A percentile compares a stretch with the other conserved stretches of the same genome.
phyloP scores from a whole-genome alignment of 306 rosid genomes.

The Arachis hypogaea region DNA sequence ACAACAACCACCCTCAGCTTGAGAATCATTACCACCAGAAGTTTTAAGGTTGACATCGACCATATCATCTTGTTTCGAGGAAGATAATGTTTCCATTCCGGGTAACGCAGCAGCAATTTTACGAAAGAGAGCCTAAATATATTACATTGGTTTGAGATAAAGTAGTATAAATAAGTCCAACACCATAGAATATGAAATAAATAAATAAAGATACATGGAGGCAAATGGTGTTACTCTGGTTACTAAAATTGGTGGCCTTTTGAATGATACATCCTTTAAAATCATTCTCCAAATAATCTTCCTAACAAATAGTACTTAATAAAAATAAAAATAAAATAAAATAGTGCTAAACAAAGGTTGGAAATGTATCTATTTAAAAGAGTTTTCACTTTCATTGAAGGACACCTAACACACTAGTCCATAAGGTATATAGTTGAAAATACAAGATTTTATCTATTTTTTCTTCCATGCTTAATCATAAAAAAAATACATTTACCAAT shows the following conservation, averaged over 20 bases:
- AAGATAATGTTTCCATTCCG: conserved; percentile 89
- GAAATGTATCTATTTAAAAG: background rate
- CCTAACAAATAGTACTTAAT: conserved; percentile 17
- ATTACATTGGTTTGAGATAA: conserved; percentile 28
- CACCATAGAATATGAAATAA: background rate
- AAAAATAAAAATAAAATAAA: background rate
- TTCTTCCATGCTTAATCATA: conserved; percentile 9
- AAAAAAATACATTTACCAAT: conserved; percentile 6
- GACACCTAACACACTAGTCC: conserved; percentile 20
- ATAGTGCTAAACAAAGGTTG: conserved; percentile 27
- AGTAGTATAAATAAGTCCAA: conserved; percentile 25
- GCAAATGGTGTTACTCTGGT: background rate
- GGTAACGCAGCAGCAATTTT: conserved; percentile 95
- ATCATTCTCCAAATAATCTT: conserved; percentile 26
- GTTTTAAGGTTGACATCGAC: conserved; percentile 88
- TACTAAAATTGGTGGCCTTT: background rate
- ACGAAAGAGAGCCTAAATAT: conserved; percentile 72
- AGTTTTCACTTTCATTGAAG: conserved; percentile 10
- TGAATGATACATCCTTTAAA: background rate
- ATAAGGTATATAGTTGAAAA: background rate
- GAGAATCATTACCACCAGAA: conserved; percentile 57
- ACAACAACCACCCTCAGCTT: conserved; percentile 68
- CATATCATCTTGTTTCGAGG: conserved; percentile 90
- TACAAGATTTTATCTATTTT: background rate
- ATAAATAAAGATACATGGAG: background rate